Evolutionary conservation across 2,329 filamentous ascomycete species (phyloP).

Genomic region (Talaromyces sp.): DNA sequence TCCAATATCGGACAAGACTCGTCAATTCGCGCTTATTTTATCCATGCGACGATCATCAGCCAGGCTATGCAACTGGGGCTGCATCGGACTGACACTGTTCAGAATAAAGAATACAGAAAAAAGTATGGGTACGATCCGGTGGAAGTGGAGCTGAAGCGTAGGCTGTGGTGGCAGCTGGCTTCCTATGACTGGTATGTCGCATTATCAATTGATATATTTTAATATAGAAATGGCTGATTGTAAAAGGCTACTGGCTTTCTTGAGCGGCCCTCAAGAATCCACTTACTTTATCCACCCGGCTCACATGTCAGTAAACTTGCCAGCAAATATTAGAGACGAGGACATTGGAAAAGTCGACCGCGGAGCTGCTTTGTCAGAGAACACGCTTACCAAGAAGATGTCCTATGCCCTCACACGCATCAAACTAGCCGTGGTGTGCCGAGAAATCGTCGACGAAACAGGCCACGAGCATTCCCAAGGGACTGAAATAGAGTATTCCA

Average conservation of each 20-base stretch:
- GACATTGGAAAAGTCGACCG: conserved; percentile 22
- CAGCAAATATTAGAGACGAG: conserved; percentile 39
- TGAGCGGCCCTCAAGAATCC: conserved; percentile 40
- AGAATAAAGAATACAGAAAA: conserved; percentile 13
- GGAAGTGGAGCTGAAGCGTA: conserved; percentile 33
- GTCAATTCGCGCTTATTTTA: conserved; percentile 20
- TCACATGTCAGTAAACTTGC: conserved; percentile 37
- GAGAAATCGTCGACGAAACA: conserved; percentile 34
- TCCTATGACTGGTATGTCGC: conserved; percentile 38
- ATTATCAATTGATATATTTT: too few relatives aligned
- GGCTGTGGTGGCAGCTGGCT: conserved; percentile 40
- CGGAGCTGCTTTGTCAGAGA: conserved; percentile 19
- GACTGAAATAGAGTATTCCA: conserved; percentile 27
- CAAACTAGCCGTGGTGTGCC: conserved; percentile 35
- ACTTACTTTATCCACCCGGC: conserved; percentile 38
- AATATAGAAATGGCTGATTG: background rate
- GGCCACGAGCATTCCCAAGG: conserved; percentile 21
- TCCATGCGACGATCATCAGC: conserved; percentile 18
- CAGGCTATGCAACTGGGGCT: conserved; percentile 31
- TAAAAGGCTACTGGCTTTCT: conserved; percentile 32
- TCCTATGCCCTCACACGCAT: conserved; percentile 41
- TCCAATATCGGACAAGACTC: conserved; percentile 20
- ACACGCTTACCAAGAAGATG: conserved; percentile 38
- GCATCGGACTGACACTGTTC: conserved; percentile 28
- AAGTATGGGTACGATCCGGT: conserved; percentile 15